A percentile compares a stretch with the other conserved stretches of the same genome.
These are phyloP conservation scores for Pseudogymnoascus sp. DNA, from an alignment of 2,329 filamentous ascomycete species.

Conservation along the genomic window DNA sequence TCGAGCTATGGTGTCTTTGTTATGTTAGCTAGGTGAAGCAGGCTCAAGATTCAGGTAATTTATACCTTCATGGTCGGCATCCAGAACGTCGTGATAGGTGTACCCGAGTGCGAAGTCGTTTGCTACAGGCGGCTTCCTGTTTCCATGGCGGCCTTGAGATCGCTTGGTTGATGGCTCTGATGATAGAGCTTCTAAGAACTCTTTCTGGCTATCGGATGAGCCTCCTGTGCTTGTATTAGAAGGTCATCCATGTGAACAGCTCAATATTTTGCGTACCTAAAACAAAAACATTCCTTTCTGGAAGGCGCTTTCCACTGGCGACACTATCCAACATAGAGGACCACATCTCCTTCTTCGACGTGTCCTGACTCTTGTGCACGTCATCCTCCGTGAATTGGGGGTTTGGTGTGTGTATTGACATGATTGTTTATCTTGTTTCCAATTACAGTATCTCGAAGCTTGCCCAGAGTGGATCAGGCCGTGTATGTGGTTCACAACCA, in stretches of 20 bases:
- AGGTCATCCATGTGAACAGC: neutral
- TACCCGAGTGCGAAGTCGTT: slow-evolving; percentile 91
- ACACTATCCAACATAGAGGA: slow-evolving; percentile 86
- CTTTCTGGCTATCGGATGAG: slow-evolving; percentile 72
- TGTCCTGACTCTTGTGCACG: slow-evolving; percentile 55
- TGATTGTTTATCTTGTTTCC: slow-evolving; percentile 11
- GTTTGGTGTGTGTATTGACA: slow-evolving; percentile 44
- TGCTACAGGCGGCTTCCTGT: slow-evolving; percentile 67
- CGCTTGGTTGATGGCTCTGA: slow-evolving; percentile 32
- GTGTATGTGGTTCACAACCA: slow-evolving; percentile 6
- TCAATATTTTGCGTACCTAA: slow-evolving; percentile 52
- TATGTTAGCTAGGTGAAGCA: slow-evolving; percentile 21
- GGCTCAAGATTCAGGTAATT: slow-evolving; percentile 10
- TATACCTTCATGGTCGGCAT: slow-evolving; percentile 84
- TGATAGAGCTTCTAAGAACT: slow-evolving; percentile 63
- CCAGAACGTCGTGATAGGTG: slow-evolving; percentile 89
- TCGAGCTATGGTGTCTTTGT: slow-evolving; percentile 74
- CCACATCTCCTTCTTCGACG: slow-evolving; percentile 80
- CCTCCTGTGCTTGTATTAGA: slow-evolving; percentile 50
- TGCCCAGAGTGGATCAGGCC: slow-evolving; percentile 1
- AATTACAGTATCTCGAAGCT: neutral
- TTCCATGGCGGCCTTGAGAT: slow-evolving; percentile 44
- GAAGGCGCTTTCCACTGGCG: slow-evolving; percentile 79
- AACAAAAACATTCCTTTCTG: slow-evolving; percentile 85
- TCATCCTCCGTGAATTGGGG: slow-evolving; percentile 46